These are phyloP conservation scores for Plenodomus tracheiphilus DNA, from an alignment of 2,329 filamentous ascomycete genomes.

Conservation along the genomic window DNA sequence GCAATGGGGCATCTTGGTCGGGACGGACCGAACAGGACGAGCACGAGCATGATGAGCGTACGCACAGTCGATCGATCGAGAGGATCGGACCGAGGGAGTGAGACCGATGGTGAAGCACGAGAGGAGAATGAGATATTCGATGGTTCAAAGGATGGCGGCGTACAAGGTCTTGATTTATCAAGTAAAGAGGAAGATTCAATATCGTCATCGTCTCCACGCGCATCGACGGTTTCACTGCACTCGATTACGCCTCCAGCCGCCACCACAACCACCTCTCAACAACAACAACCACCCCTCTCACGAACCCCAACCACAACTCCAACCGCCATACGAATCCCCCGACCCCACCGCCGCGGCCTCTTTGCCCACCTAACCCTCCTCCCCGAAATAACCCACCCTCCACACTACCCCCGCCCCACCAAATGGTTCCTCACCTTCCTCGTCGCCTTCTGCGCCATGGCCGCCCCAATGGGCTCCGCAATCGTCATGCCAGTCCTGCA, in stretches of 20 bases:
- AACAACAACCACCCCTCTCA: constrained; percentile 21
- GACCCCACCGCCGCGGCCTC: constrained; percentile 67
- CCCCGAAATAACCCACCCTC: constrained; percentile 77
- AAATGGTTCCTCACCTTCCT: constrained; percentile 86
- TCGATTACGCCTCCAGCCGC: too few species aligned
- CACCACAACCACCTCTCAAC: too few species aligned
- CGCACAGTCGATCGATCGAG: too few species aligned
- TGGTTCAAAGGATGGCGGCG: not conserved
- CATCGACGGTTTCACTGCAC: constrained; percentile 24
- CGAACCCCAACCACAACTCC: constrained; percentile 39
- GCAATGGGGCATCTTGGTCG: too few species aligned
- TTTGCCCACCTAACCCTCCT: constrained; percentile 71
- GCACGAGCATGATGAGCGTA: not conserved
- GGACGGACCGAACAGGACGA: not conserved
- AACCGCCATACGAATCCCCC: constrained; percentile 54
- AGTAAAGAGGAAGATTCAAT: constrained; percentile 21
- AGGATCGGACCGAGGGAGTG: not conserved
- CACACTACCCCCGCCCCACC: constrained; percentile 69
- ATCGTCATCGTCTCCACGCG: constrained; percentile 27
- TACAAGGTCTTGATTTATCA: constrained; percentile 9
- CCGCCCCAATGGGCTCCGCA: constrained; percentile 79
- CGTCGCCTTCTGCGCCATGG: constrained; percentile 74
- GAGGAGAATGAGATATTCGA: not conserved
- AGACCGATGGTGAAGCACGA: not conserved
- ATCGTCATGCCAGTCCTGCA: constrained; percentile 68